Conservation (phyloP, 306 rosid species). For the Hippophae tibetana region DNA sequence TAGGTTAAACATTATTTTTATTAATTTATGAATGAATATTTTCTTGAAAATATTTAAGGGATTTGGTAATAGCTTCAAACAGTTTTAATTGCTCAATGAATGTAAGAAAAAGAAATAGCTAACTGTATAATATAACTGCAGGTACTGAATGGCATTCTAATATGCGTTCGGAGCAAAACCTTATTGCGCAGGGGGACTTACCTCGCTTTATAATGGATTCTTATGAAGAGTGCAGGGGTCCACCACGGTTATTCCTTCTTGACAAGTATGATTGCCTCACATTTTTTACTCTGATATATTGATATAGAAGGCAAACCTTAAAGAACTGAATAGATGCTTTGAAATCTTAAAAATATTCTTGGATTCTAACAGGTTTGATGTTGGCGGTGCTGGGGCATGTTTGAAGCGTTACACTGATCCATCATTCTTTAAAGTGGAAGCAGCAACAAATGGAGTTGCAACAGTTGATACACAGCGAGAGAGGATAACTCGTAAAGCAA, state of each 20-base stretch:
- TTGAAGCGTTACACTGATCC: slow-evolving; percentile 95
- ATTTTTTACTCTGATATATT: background rate
- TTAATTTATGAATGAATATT: background rate
- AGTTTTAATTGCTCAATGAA: background rate
- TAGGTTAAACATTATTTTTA: too few species aligned
- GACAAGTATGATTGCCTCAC: slow-evolving; percentile 68
- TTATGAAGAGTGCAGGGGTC: slow-evolving; percentile 87
- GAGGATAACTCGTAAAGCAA: slow-evolving; percentile 48
- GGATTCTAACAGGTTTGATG: slow-evolving; percentile 70
- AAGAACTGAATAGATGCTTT: slow-evolving; percentile 15
- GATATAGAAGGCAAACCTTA: slow-evolving; percentile 9
- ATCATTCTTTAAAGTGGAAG: slow-evolving; percentile 63
- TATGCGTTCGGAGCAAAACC: slow-evolving; percentile 52
- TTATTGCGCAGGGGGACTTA: slow-evolving; percentile 64
- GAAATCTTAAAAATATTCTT: slow-evolving; percentile 9
- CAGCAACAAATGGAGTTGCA: slow-evolving; percentile 31
- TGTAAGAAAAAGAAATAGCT: background rate
- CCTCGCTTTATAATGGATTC: slow-evolving; percentile 97
- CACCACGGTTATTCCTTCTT: slow-evolving; percentile 81
- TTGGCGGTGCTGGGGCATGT: slow-evolving; percentile 97
- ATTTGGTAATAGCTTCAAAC: background rate
- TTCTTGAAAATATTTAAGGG: background rate
- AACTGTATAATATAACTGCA: slow-evolving; percentile 25
- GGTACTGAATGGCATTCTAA: slow-evolving; percentile 92
- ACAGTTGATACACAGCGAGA: slow-evolving; percentile 45